Percentiles rank a stretch among this genome's conserved stretches.
Conservation (phyloP, 2,329 filamentous ascomycete species). For the Fusarium guadeloupense region DNA sequence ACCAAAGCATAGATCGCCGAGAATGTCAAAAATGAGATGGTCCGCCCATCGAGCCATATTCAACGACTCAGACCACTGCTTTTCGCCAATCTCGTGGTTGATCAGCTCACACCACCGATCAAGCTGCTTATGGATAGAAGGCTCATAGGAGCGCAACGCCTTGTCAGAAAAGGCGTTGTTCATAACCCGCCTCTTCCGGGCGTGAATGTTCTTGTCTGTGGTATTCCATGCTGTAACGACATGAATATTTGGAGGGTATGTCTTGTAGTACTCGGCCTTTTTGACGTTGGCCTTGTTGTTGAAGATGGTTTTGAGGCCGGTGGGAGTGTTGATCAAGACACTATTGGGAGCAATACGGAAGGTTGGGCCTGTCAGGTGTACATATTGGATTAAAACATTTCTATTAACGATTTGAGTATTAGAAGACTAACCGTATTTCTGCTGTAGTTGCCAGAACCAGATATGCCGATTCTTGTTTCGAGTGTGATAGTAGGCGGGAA, state of each 20-base stretch:
- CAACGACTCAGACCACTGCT: slow-evolving; percentile 7
- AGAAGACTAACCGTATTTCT: slow-evolving; percentile 24
- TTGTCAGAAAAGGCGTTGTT: slow-evolving; percentile 33
- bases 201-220: slow-evolving; percentile 26
- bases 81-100: slow-evolving; percentile 10
- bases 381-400: neutral
- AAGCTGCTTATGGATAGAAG: slow-evolving; percentile 20
- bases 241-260: slow-evolving; percentile 23
- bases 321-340: slow-evolving; percentile 32
- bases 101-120: slow-evolving; percentile 28
- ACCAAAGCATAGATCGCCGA: slow-evolving; percentile 36
- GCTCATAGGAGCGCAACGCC: slow-evolving; percentile 23
- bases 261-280: slow-evolving; percentile 36
- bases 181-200: slow-evolving; percentile 32
- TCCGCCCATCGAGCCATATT: slow-evolving; percentile 36
- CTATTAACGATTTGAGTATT: too few species aligned
- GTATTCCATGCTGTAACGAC: slow-evolving; percentile 34
- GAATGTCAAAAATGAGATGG: slow-evolving; percentile 34
- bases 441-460: slow-evolving; percentile 30
- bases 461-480: slow-evolving; percentile 30
- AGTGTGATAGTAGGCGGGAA: slow-evolving; percentile 33
- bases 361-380: slow-evolving; percentile 7
- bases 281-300: slow-evolving; percentile 34
- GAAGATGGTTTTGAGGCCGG: slow-evolving; percentile 30
- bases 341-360: slow-evolving; percentile 33